Percentiles rank a stretch among this genome's conserved stretches.
These are phyloP conservation scores for Populus hybrid DNA, from an alignment of 441 rosid species.

Conservation along the genomic window DNA sequence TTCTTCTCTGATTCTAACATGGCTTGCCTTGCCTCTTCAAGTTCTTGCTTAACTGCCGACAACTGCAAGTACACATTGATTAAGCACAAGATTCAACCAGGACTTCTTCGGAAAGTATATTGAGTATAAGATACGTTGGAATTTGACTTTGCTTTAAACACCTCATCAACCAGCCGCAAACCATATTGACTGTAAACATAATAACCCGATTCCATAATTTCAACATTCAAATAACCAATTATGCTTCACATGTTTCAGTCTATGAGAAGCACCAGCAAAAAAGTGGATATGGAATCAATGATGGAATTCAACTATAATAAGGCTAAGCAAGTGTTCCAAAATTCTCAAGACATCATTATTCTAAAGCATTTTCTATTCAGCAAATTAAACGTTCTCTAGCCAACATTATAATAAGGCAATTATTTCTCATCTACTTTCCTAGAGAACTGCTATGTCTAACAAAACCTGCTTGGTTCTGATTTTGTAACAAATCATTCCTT, in stretches of 20 bases:
- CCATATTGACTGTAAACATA: background rate
- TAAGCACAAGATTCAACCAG: background rate
- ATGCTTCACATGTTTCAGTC: background rate
- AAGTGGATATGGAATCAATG: background rate
- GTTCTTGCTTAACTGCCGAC: slow-evolving; percentile 65
- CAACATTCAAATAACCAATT: background rate
- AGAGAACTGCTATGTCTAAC: background rate
- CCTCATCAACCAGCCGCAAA: background rate
- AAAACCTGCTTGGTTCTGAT: background rate
- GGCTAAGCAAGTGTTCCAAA: background rate
- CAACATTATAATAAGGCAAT: background rate
- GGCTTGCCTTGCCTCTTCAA: slow-evolving; percentile 74
- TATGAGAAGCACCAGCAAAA: background rate
- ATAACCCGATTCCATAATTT: background rate
- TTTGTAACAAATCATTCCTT: background rate
- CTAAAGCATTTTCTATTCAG: slow-evolving; percentile 5
- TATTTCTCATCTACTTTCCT: background rate
- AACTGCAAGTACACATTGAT: slow-evolving; percentile 46
- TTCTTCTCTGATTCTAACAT: slow-evolving; percentile 77
- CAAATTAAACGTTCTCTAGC: background rate
- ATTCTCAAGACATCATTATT: background rate
- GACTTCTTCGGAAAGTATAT: background rate
- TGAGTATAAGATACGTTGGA: background rate
- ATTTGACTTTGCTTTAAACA: background rate
- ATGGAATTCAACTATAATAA: background rate